Percentiles rank a stretch among this genome's conserved stretches.
phyloP scores from a whole-genome alignment of 208 protist genomes.

The Leishmania amazonensis region DNA sequence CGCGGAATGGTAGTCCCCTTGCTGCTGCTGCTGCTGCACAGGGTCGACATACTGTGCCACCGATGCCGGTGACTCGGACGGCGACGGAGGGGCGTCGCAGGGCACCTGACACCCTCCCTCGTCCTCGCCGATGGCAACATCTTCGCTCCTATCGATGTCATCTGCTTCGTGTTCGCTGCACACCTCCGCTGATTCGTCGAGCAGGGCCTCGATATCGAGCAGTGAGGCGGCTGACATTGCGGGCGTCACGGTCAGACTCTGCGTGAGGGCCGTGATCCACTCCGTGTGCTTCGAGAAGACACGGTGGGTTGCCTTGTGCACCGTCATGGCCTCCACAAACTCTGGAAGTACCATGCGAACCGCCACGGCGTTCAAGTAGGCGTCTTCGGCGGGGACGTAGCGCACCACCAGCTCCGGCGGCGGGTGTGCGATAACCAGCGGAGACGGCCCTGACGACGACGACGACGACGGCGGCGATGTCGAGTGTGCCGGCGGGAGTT shows the following conservation, averaged over 20 bases:
- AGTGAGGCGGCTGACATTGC: constrained; percentile 19
- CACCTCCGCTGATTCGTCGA: neutral
- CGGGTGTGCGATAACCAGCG: constrained; percentile 17
- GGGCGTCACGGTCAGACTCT: constrained; percentile 41
- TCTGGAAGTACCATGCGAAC: constrained; percentile 43
- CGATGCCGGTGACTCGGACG: neutral
- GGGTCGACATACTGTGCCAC: neutral
- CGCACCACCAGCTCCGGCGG: constrained; percentile 12
- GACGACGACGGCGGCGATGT: neutral
- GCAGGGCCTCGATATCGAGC: constrained; percentile 17
- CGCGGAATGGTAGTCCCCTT: neutral
- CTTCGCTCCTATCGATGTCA: neutral
- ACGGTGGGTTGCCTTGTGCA: constrained; percentile 67
- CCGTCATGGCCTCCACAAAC: constrained; percentile 83
- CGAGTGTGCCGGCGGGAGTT: neutral
- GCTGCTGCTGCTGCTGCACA: neutral
- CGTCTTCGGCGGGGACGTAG: constrained; percentile 23
- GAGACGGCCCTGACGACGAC: neutral
- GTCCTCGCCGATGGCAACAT: neutral
- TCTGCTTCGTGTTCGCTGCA: neutral
- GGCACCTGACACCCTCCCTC: neutral
- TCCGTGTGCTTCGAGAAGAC: constrained; percentile 40
- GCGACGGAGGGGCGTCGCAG: neutral
- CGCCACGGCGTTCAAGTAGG: constrained; percentile 28
- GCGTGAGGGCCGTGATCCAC: constrained; percentile 40